Conservation (phyloP, 805 yeast genomes). For the Candida maltosa region DNA sequence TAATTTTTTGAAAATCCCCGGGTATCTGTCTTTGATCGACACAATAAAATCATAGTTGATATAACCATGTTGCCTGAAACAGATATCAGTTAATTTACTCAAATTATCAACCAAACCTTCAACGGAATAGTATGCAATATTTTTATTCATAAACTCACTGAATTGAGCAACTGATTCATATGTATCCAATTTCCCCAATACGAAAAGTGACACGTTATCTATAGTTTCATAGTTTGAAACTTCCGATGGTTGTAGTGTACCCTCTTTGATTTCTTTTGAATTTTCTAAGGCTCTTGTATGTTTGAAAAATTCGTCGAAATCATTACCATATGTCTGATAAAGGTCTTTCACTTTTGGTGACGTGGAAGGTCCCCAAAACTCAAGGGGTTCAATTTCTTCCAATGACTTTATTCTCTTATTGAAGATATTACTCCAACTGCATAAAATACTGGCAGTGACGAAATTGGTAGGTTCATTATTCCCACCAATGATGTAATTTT, state of each 20-base stretch:
- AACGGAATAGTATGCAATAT: constrained; percentile 2
- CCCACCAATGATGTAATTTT: constrained; percentile 5
- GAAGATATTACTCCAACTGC: constrained; percentile 28
- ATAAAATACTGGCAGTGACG: constrained; percentile 24
- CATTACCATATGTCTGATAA: no score
- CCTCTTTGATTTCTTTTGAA: constrained; percentile 12
- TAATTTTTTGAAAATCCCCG: background rate
- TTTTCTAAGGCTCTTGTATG: constrained; percentile 14
- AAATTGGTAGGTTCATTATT: constrained; percentile 13
- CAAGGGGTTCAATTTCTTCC: background rate
- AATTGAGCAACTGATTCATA: background rate
- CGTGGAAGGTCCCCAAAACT: background rate
- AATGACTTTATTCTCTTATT: constrained; percentile 17
- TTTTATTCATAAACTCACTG: background rate
- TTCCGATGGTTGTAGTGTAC: constrained; percentile 10
- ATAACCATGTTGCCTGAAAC: background rate
- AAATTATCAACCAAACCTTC: constrained; percentile 2
- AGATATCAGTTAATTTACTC: background rate
- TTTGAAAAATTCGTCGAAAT: constrained; percentile 10
- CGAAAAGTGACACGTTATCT: constrained; percentile 11
- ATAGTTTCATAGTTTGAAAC: constrained; percentile 4
- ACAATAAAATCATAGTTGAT: constrained; percentile 1
- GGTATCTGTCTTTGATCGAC: background rate
- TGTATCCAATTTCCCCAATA: constrained; percentile 4
- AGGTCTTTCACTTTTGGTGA: background rate